phyloP scores from a whole-genome alignment of 2,329 filamentous ascomycete species.

The Didymella pinodella region DNA sequence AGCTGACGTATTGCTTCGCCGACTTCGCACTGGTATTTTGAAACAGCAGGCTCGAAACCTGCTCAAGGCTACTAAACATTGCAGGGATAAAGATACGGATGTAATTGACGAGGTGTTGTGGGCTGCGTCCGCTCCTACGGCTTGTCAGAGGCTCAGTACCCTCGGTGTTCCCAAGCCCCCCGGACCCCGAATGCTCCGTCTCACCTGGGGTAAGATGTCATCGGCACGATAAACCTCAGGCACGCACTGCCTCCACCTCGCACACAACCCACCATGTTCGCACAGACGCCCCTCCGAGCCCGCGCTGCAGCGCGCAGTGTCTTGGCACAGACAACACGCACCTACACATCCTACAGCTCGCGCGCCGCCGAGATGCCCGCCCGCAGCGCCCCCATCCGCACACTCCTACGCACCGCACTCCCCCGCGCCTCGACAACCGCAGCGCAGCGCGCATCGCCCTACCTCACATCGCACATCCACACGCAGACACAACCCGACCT shows the following conservation, averaged over 20 bases:
- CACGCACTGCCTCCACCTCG: constrained; percentile 8
- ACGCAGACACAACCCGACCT: constrained; percentile 19
- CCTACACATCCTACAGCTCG: constrained; percentile 31
- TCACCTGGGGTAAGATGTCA: constrained; percentile 13
- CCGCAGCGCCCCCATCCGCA: constrained; percentile 36
- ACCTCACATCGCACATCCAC: constrained; percentile 33
- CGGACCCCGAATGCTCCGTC: constrained; percentile 13
- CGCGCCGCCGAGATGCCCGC: constrained; percentile 35
- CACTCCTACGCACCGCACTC: constrained; percentile 40
- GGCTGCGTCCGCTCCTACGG: too few relatives aligned
- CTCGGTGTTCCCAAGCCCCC: constrained; percentile 1
- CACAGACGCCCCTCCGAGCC: constrained; percentile 11
- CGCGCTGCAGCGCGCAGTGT: constrained; percentile 10
- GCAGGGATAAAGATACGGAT: too few relatives aligned
- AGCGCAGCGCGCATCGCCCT: constrained; percentile 32
- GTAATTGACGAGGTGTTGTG: background rate
- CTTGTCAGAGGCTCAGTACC: background rate
- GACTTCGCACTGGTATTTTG: too few relatives aligned
- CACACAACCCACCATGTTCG: constrained; percentile 16
- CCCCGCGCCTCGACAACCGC: constrained; percentile 37
- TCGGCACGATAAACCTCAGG: constrained; percentile 15
- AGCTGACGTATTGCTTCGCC: too few relatives aligned
- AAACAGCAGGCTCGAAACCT: too few relatives aligned
- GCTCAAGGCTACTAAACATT: too few relatives aligned
- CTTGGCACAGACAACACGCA: constrained; percentile 20